Evolutionary conservation across 352 stramenopile species (phyloP).

Genomic region (Globisporangium alternatum): DNA sequence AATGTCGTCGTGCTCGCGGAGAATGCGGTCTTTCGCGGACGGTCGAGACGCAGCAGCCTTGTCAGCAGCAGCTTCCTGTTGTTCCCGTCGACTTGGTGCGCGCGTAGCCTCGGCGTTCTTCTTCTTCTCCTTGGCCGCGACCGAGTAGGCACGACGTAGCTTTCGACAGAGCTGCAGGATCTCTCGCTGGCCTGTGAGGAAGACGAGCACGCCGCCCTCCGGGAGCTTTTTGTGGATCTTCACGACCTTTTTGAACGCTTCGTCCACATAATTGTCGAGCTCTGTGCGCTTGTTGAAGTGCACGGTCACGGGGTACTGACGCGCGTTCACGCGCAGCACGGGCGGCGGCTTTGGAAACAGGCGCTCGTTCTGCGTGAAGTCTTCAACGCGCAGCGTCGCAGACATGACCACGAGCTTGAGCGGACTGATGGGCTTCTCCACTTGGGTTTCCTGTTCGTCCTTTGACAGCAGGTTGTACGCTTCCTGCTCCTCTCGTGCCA

Average conservation of each 20-base stretch:
- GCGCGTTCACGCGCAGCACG: constrained; percentile 92
- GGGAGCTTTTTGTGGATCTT: constrained; percentile 99
- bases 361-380: constrained; percentile 94
- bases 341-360: constrained; percentile 92
- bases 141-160: constrained; percentile 50
- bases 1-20: constrained; percentile 79
- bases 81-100: not conserved
- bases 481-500: constrained; percentile 73
- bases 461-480: constrained; percentile 41
- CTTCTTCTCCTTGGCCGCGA: constrained; percentile 37
- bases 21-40: constrained; percentile 39
- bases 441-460: constrained; percentile 33
- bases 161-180: constrained; percentile 90
- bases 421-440: constrained; percentile 55
- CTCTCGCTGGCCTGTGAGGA: constrained; percentile 97
- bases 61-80: constrained; percentile 12
- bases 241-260: constrained; percentile 94
- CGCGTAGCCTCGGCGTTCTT: constrained; percentile 21
- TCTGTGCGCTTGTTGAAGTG: constrained; percentile 98
- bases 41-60: constrained; percentile 8
- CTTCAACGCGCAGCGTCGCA: constrained; percentile 96
- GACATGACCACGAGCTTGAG: constrained; percentile 96
- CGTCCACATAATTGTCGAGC: constrained; percentile 95
- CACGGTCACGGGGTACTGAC: constrained; percentile 96
- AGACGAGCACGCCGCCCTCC: constrained; percentile 96